A percentile compares a stretch with the other conserved stretches of the same genome.
Conservation (phyloP, 495 filamentous ascomycete genomes). For the Aspergillus funiculosus region DNA sequence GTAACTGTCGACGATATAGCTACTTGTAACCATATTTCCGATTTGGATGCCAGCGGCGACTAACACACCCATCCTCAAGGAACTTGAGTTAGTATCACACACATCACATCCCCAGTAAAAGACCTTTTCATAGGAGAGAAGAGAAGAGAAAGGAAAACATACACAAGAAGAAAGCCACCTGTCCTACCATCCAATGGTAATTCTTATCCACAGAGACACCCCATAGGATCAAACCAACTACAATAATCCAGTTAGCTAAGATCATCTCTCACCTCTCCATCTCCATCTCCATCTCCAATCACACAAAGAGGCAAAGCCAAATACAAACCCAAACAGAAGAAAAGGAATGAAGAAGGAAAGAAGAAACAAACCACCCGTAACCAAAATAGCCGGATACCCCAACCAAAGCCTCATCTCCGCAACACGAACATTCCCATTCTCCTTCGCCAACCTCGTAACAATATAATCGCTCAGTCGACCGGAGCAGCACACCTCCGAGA, state of each 20-base stretch:
- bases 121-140: not conserved
- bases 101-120: not conserved
- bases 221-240: constrained; percentile 48
- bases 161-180: constrained; percentile 53
- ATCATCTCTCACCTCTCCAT: too few relatives aligned
- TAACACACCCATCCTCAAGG: too few relatives aligned
- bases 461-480: constrained; percentile 50
- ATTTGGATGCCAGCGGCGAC: constrained; percentile 57
- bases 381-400: constrained; percentile 48
- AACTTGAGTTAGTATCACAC: constrained; percentile 5
- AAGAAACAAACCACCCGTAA: constrained; percentile 39
- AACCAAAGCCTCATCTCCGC: constrained; percentile 59
- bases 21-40: constrained; percentile 51
- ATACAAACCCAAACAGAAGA: too few relatives aligned
- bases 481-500: constrained; percentile 51
- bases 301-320: too few relatives aligned
- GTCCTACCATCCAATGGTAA: constrained; percentile 57
- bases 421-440: constrained; percentile 40
- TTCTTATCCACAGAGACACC: constrained; percentile 50
- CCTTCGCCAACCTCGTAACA: constrained; percentile 41
- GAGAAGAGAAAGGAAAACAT: constrained; percentile 9
- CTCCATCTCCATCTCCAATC: too few relatives aligned
- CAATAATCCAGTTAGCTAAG: too few relatives aligned
- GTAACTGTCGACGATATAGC: constrained; percentile 55
- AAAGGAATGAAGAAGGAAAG: not conserved